Conservation (phyloP, 2,329 filamentous ascomycete genomes). For the Arachnomyces sp. region DNA sequence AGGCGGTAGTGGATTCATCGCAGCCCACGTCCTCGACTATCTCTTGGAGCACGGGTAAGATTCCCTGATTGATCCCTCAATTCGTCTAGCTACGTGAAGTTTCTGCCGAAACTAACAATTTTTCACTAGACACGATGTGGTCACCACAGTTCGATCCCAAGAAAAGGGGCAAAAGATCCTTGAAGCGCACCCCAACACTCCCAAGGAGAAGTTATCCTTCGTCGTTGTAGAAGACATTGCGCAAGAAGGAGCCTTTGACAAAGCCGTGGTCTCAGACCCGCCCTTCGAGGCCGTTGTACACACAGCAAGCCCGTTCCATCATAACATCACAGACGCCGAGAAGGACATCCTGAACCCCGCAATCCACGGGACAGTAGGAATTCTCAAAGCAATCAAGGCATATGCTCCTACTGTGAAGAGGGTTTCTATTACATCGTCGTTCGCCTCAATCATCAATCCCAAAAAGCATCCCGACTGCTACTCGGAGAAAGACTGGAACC, state of each 20-base stretch:
- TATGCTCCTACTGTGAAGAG: slow-evolving; percentile 59
- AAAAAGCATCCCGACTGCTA: slow-evolving; percentile 27
- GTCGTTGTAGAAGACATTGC: slow-evolving; percentile 66
- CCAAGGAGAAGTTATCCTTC: slow-evolving; percentile 53
- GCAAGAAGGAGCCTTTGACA: slow-evolving; percentile 57
- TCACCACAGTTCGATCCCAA: slow-evolving; percentile 54
- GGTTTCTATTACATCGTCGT: slow-evolving; percentile 63
- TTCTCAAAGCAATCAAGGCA: slow-evolving; percentile 54
- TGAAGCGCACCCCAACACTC: slow-evolving; percentile 41
- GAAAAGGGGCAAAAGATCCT: slow-evolving; percentile 55
- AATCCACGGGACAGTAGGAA: slow-evolving; percentile 55
- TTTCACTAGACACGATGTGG: slow-evolving; percentile 46
- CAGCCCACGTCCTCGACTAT: slow-evolving; percentile 54
- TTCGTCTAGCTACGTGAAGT: not conserved
- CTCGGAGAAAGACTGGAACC: slow-evolving; percentile 32
- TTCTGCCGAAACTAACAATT: not conserved
- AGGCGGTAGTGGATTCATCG: slow-evolving; percentile 58
- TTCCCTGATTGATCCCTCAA: not conserved
- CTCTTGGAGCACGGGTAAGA: slow-evolving; percentile 45
- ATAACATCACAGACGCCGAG: slow-evolving; percentile 61
- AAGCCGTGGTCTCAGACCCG: slow-evolving; percentile 52
- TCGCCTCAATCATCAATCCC: slow-evolving; percentile 54
- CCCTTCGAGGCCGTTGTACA: slow-evolving; percentile 67
- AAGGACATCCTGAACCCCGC: slow-evolving; percentile 51
- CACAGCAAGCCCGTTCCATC: slow-evolving; percentile 66